Evolutionary conservation across 75 land plant genomes (phyloP), one percentile per base, ranked within the genome.

Genomic region (Cunninghamia lanceolata): DNA sequence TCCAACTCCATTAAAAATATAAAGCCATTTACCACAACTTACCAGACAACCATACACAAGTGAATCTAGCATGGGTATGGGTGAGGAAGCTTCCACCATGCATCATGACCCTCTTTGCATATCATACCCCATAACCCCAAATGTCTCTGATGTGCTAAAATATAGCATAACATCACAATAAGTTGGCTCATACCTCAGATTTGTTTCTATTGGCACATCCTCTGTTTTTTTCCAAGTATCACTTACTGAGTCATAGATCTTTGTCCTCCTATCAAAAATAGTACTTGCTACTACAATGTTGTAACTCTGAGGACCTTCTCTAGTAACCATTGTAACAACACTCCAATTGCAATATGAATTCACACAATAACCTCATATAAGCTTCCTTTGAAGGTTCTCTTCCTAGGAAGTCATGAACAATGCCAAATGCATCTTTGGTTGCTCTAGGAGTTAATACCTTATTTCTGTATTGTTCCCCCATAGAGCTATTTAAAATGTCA

Each of bases 401-500:
- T 28, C 95, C 98, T 59, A 98, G 86, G 88, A 94, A 98, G 43
- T 96, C 95, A 13, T 85, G 79, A 30, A 98, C 83, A 74, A 94
- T 86, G 45, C 88, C 93, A 45, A 89, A 68, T 16, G 96, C 94
- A 40, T 95, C 93, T 79, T 91, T 95, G 79, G 92, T 82, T 86
- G 93, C 96, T 77, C 98, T 98, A 0, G 94, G 94, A 13, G 89
- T 93, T 84, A 96, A 88, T 63, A 98, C 95, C 96, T 98, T 98
- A 52, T 95, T 95, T 82, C 96, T 92, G 82, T 93, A 98, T 52
- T 95, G 97, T 87, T 92, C 82, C 54, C 99, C 99, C 75, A 89
- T 87, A 87, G 87, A 35, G 59, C 92, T 91, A 88, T 91, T 96
- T n/a, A 90, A 63, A 63, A 95, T 56, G 84, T 91, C 90, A 74